Evolutionary conservation across 2,329 filamentous ascomycete species (phyloP).

Genomic region (Fusarium udum): DNA sequence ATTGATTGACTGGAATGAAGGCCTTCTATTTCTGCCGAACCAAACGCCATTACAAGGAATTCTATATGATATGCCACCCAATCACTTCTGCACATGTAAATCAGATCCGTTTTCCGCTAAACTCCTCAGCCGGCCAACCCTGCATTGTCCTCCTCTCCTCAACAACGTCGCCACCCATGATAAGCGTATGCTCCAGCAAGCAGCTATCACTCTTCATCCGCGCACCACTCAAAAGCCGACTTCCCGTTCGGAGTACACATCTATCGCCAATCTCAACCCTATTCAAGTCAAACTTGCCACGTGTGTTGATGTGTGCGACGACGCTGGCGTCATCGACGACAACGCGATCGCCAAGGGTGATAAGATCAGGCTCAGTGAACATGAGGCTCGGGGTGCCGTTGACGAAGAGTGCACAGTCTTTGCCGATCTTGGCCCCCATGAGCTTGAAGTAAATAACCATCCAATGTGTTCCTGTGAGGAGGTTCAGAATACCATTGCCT

Average conservation of each 20-base stretch:
- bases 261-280: slow-evolving; percentile 1
- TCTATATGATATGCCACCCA: background rate
- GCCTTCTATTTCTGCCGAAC: background rate
- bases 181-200: slow-evolving; percentile 9
- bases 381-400: background rate
- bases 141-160: slow-evolving; percentile 10
- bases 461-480: background rate
- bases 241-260: slow-evolving; percentile 2
- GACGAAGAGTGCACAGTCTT: slow-evolving; percentile 2
- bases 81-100: background rate
- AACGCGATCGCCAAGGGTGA: background rate
- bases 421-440: slow-evolving; percentile 2
- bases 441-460: slow-evolving; percentile 5
- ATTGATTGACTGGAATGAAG: background rate
- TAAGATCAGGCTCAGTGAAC: background rate
- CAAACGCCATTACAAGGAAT: background rate
- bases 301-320: slow-evolving; percentile 10
- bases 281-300: slow-evolving; percentile 12
- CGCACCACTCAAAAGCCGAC: slow-evolving; percentile 4
- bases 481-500: background rate
- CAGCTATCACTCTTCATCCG: slow-evolving; percentile 15
- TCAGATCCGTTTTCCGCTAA: background rate
- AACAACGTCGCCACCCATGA: slow-evolving; percentile 14
- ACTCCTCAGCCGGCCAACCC: slow-evolving; percentile 10
- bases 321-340: slow-evolving; percentile 17